Evolutionary conservation across 2,329 filamentous ascomycete genomes (phyloP).

Genomic region (Simplicillium sp.): DNA sequence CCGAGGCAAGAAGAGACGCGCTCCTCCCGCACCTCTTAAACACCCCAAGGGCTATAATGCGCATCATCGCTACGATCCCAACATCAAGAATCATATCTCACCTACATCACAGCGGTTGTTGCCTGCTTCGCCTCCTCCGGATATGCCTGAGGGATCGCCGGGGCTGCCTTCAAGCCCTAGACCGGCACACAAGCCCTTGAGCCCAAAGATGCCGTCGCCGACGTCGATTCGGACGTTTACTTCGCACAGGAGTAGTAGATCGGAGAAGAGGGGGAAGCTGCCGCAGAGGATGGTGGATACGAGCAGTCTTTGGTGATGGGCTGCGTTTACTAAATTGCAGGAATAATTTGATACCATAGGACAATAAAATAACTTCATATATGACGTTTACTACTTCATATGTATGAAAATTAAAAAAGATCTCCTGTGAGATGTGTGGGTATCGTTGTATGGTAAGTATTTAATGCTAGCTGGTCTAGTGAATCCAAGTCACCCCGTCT

Average conservation of each 20-base stretch:
- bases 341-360: too few species aligned
- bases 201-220: constrained; percentile 10
- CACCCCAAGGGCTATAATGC: constrained; percentile 12
- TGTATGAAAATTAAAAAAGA: too few species aligned
- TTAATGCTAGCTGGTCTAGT: too few species aligned
- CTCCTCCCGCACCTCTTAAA: constrained; percentile 9
- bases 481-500: background rate
- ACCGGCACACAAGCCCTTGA: constrained; percentile 11
- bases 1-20: constrained; percentile 10
- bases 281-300: too few species aligned
- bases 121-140: constrained; percentile 12
- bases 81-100: constrained; percentile 20
- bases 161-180: constrained; percentile 19
- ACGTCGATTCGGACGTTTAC: constrained; percentile 4
- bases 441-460: too few species aligned
- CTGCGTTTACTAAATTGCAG: too few species aligned
- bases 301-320: too few species aligned
- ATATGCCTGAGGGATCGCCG: constrained; percentile 14
- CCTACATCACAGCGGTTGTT: constrained; percentile 13
- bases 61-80: constrained; percentile 22
- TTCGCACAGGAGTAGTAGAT: constrained; percentile 2
- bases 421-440: too few species aligned
- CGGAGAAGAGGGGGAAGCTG: too few species aligned
- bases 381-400: too few species aligned
- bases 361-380: too few species aligned